These are phyloP conservation scores for Cyclostephanos tholiformis DNA, from an alignment of 108 stramenopile genomes.

Conservation along the genomic window DNA sequence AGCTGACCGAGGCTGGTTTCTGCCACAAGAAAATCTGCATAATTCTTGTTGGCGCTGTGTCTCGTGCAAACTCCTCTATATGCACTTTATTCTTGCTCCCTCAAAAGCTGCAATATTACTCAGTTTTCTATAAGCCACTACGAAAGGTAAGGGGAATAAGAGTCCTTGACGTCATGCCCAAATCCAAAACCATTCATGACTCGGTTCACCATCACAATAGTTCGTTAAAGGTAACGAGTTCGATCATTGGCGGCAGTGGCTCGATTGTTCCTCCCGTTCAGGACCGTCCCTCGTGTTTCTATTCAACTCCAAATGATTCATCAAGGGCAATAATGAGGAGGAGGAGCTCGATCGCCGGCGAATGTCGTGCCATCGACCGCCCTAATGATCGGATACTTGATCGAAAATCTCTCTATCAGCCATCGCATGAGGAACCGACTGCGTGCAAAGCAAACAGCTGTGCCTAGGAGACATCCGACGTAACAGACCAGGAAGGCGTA, in stretches of 20 bases:
- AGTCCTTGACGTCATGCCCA: conserved; percentile 21
- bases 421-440: conserved; percentile 46
- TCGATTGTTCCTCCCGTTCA: not conserved
- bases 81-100: too few relatives aligned
- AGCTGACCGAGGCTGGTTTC: too few relatives aligned
- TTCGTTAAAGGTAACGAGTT: not conserved
- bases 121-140: too few relatives aligned
- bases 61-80: too few relatives aligned
- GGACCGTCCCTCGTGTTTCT: not conserved
- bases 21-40: too few relatives aligned
- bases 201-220: conserved; percentile 2
- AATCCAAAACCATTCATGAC: conserved; percentile 50
- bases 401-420: conserved; percentile 35
- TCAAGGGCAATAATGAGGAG: not conserved
- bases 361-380: conserved; percentile 40
- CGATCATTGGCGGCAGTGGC: not conserved
- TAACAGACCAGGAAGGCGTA: conserved; percentile 47
- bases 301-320: conserved; percentile 2
- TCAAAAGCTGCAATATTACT: too few relatives aligned
- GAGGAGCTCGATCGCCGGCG: not conserved
- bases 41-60: too few relatives aligned
- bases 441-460: conserved; percentile 43
- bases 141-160: not conserved
- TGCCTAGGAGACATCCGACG: conserved; percentile 34
- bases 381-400: conserved; percentile 48